These are phyloP conservation scores for Aspergillus wentii DNA, from an alignment of 495 filamentous ascomycete species.

Conservation along the genomic window DNA sequence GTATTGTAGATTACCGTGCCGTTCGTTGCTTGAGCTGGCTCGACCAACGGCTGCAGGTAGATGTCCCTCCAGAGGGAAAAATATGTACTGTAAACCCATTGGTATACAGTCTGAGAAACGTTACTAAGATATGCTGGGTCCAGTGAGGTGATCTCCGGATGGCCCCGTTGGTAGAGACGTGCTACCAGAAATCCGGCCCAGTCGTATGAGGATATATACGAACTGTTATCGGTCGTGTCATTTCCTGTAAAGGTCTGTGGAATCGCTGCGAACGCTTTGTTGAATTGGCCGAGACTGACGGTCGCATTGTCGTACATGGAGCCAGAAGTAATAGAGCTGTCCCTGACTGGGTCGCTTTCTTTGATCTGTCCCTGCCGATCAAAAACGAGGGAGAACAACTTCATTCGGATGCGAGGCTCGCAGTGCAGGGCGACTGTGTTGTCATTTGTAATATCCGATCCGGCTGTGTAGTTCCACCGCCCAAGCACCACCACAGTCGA, in stretches of 20 bases:
- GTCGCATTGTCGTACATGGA: conserved; percentile 37
- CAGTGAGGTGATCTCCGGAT: conserved; percentile 21
- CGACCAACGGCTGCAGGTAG: conserved; percentile 25
- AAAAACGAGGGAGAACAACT: conserved; percentile 25
- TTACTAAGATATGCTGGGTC: conserved; percentile 18
- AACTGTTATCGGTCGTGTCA: conserved; percentile 18
- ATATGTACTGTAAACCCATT: conserved; percentile 40
- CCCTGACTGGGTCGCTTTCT: conserved; percentile 8
- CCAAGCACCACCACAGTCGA: conserved; percentile 33
- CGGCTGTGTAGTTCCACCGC: conserved; percentile 32
- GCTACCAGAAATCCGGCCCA: conserved; percentile 39
- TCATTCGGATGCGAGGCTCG: conserved; percentile 22
- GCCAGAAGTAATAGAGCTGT: conserved; percentile 21
- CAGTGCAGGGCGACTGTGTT: conserved; percentile 38
- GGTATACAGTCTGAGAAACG: conserved; percentile 30
- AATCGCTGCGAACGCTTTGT: conserved; percentile 37
- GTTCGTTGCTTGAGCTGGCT: conserved; percentile 16
- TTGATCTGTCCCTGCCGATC: conserved; percentile 31
- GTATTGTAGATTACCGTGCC: conserved; percentile 28
- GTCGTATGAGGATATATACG: conserved; percentile 31
- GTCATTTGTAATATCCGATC: conserved; percentile 16
- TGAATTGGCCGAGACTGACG: conserved; percentile 35
- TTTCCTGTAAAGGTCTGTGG: conserved; percentile 33
- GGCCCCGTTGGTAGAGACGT: conserved; percentile 28
- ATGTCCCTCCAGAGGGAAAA: conserved; percentile 35